phyloP scores from a whole-genome alignment of 345 rosid genomes.

The Citrus medica region DNA sequence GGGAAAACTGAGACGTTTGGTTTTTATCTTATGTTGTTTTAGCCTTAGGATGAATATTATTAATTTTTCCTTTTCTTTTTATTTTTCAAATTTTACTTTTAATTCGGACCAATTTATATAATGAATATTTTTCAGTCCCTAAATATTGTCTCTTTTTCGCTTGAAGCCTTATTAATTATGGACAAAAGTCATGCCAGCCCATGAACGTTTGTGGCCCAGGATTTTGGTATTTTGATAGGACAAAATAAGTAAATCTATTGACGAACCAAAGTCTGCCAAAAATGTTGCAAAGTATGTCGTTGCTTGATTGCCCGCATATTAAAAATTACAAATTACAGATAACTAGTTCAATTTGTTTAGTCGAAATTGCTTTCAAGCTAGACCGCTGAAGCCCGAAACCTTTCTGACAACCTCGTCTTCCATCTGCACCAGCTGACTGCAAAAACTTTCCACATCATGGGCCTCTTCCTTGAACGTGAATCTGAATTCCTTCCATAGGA shows the following conservation, averaged over 20 bases:
- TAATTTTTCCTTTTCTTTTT: neutral
- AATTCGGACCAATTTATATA: neutral
- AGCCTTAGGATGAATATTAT: neutral
- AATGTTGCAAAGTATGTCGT: neutral
- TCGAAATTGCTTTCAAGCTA: slow-evolving; percentile 12
- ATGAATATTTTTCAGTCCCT: neutral
- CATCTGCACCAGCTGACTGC: slow-evolving; percentile 60
- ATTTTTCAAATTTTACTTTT: too few species aligned
- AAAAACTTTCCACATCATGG: slow-evolving; percentile 48
- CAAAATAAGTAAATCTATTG: neutral
- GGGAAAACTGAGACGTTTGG: neutral
- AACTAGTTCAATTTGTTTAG: neutral
- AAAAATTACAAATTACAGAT: neutral
- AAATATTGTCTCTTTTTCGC: neutral
- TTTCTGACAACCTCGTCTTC: slow-evolving; percentile 62
- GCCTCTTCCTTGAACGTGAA: slow-evolving; percentile 58
- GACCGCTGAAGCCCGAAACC: slow-evolving; percentile 60
- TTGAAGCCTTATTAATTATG: too few species aligned
- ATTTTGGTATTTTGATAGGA: too few species aligned
- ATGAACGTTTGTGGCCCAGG: too few species aligned
- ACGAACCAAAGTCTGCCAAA: neutral
- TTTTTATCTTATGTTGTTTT: neutral
- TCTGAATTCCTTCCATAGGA: slow-evolving; percentile 66
- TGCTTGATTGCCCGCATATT: neutral
- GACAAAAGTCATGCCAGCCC: too few species aligned